Base-by-base conservation (phyloP, 441 rosid genomes). In the Dalechampia spathulata region DNA sequence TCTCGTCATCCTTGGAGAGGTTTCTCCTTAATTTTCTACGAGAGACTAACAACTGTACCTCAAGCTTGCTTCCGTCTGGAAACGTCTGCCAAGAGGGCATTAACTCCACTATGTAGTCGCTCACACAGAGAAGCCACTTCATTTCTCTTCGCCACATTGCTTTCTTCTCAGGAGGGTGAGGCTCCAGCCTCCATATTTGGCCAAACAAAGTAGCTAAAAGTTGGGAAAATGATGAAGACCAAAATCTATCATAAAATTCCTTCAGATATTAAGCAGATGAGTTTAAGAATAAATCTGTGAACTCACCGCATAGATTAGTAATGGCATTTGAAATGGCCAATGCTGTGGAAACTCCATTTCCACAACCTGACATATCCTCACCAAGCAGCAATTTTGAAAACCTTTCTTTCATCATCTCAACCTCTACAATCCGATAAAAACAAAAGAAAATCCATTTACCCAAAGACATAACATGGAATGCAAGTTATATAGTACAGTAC, bases 331-430 rank as follows among this genome's bases (percentile, higher is more conserved):
- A 93, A 61, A 93, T 81, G 7, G 97, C 90, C 75, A 93, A 74
- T 44, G 99, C 93, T 22, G 99, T 78, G 65, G 79, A 82, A 42
- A 83, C 99, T 39, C 99, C 97, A 76, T 93, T 90, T 42, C 99
- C 99, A 67, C 83, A 77, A 52, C 99, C 99, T n/a, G 99, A 93
- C 97, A 93, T 90, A 63, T 93, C 99, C 67, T 93, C 99, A 7
- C 97, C 99, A 53, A 93, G 99, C 41, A 93, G 66, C 75, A 93
- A 58, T 67, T 93, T 93, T 21, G 99, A 72, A 72, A 87, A 83
- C 72, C 96, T 87, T 66, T 93, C 99, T 75, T 85, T 90, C 97
- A 93, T 87, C 97, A 90, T 72, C 70, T 93, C 96, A 59, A 81
- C 64, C 72, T 82, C 99, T 93, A 65, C 38, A 70, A 34, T 55